These are phyloP conservation scores for Podaxis mareebaensis DNA, from an alignment of 768 basidiomycete genomes.

Conservation along the genomic window DNA sequence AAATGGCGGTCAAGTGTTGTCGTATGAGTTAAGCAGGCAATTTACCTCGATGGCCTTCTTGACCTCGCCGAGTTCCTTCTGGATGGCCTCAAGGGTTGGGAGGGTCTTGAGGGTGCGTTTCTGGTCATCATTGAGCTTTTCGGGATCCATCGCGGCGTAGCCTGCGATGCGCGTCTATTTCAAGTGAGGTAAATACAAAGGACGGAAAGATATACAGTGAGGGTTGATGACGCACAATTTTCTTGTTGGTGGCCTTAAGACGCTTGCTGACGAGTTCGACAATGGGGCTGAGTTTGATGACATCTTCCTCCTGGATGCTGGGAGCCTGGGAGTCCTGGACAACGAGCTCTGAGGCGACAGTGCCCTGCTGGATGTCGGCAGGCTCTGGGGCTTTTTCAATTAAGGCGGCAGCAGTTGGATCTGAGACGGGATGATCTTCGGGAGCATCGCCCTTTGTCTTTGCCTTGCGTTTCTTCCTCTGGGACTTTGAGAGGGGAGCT, in stretches of 20 bases:
- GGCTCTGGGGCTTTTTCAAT: slow-evolving; percentile 52
- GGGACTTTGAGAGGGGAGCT: slow-evolving; percentile 55
- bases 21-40: neutral
- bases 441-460: slow-evolving; percentile 48
- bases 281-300: slow-evolving; percentile 62
- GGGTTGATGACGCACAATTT: slow-evolving; percentile 59
- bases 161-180: slow-evolving; percentile 68
- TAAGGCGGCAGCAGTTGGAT: slow-evolving; percentile 44
- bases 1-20: slow-evolving; percentile 18
- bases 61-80: slow-evolving; percentile 82
- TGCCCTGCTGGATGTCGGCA: slow-evolving; percentile 46
- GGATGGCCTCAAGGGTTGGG: slow-evolving; percentile 71
- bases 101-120: slow-evolving; percentile 71
- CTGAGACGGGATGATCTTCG: slow-evolving; percentile 47
- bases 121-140: slow-evolving; percentile 89
- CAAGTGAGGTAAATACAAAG: slow-evolving; percentile 16
- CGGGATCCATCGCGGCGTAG: slow-evolving; percentile 66
- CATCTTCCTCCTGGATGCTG: slow-evolving; percentile 46
- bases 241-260: slow-evolving; percentile 75
- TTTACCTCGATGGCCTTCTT: slow-evolving; percentile 83
- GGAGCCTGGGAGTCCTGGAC: slow-evolving; percentile 41
- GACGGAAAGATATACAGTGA: slow-evolving; percentile 13
- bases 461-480: slow-evolving; percentile 69
- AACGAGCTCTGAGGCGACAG: slow-evolving; percentile 46
- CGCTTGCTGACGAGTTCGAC: slow-evolving; percentile 81